Evolutionary conservation across 2,329 filamentous ascomycete genomes (phyloP), one percentile per base, ranked within the genome.

Genomic region (Calonectria honghensis): DNA sequence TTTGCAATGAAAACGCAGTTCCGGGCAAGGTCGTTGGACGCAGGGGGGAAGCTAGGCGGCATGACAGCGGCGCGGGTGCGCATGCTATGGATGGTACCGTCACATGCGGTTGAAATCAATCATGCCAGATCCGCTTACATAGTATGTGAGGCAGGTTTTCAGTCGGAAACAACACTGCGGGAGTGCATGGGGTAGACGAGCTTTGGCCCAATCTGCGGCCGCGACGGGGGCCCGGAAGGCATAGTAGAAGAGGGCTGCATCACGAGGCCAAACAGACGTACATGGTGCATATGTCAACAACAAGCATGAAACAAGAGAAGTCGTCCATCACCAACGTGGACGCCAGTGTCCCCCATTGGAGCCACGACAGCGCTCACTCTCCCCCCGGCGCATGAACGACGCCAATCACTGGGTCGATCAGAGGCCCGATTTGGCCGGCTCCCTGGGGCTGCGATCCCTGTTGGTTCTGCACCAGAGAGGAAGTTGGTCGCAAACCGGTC

Each of bases 291-390:
- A 76, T 63, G 78, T 76, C 77, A 77, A 74, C 45, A 68, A 31
- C 52, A 68, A 57, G 52, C 74, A 70, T 71, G 74, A 76, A 70
- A 70, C 73, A 74, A 69, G 32, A 64, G 67, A 45, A 45, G 73
- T 63, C 61, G 20, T 13, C 67, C 73, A 65, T 71, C 61, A 48
- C 45, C 59, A 67, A 66, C 63, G 16, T 52, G 45, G 14, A 45
- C 39, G 31, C 41, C 48, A 29, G 32, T 48, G 54, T 57, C 18
- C 63, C 52, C 68, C 35, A 81, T 75, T 81, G 79, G 79, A 76
- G 76, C 79, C 79, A 81, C 79, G 79, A 80, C 79, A 81, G 54
- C 70, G 67, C 64, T 66, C 20, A 20, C 66, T 35, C 32, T 35
- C 32, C 32, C 67, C 37, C 41, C 35, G 70, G 75, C 75, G 75